phyloP scores from a whole-genome alignment of 208 protist genomes.

The Leishmania martiniquensis region DNA sequence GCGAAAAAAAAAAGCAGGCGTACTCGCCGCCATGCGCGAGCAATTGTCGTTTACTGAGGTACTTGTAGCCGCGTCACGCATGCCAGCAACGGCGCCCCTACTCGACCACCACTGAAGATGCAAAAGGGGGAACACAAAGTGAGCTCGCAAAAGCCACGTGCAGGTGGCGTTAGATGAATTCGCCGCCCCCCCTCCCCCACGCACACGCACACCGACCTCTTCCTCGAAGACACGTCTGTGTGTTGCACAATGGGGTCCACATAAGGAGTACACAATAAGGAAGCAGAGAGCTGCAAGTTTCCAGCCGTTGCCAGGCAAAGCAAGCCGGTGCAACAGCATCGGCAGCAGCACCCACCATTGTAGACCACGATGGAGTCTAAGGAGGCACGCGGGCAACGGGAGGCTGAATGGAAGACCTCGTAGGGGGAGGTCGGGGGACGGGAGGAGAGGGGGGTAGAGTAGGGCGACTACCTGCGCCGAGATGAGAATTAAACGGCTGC shows the following conservation, averaged over 20 bases:
- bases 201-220: neutral
- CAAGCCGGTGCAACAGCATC: neutral
- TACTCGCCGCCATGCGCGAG: neutral
- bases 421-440: too few species aligned
- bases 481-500: neutral
- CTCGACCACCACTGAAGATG: neutral
- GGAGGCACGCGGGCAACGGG: neutral
- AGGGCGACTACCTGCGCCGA: constrained; percentile 3
- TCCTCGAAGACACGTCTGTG: neutral
- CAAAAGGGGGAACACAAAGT: neutral
- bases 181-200: too few species aligned
- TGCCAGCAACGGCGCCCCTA: neutral
- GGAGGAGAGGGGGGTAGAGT: too few species aligned
- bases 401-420: neutral
- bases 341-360: neutral
- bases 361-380: neutral
- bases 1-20: neutral
- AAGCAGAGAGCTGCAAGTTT: neutral
- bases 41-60: neutral
- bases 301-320: neutral
- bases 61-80: neutral
- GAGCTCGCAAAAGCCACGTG: neutral
- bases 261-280: neutral
- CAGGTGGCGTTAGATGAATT: neutral
- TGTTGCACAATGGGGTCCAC: neutral